Evolutionary conservation across 257 asterid genomes (phyloP), one percentile per base, ranked within the genome.

Genomic region (Forsythia suspensa): DNA sequence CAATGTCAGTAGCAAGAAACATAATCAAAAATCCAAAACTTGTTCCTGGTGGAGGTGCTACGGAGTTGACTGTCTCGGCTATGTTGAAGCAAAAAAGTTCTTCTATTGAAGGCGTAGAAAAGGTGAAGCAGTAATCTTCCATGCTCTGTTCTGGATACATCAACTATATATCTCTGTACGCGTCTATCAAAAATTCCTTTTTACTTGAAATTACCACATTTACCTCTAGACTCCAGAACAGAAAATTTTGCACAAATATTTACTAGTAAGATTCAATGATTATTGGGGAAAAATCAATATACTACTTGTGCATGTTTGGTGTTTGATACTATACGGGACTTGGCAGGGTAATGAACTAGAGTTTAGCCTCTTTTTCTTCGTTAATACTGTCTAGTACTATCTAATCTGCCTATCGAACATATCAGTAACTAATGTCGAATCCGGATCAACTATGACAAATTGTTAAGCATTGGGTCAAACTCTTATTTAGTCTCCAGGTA

Each of bases 41-140:
- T 67, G 96, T 95, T 52, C 99, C 99, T 5, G 99, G 99, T 80
- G 98, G 99, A 41, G 99, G 99, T 72, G 99, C 96, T 65, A 90
- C 98, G 4, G 99, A 95, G 90, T 85, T 92, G 85, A 93, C 99
- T 80, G 97, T 95, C 73, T 92, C 99, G 73, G 98, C 97, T 80
- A 85, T 81, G 79, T 80, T 93, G 82, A 95, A 95, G 87, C 97
- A 91, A 85, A 95, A 90, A 84, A 92, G 98, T 82, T 89, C 97
- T 41, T 90, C 99, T 15, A 68, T 92, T 82, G 99, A 93, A 87
- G 97, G 98, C 83, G 83, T 92, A 76, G 99, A 95, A 80, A 95
- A 95, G 97, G 99, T 88, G 67, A 78, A 61, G 44, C 61, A 29
- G 29, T 55, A 6, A 55, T 55, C 21, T 55, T 18, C 10, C 65